These are phyloP conservation scores for Delitschia confertaspora DNA, from an alignment of 495 filamentous ascomycete species.

Conservation along the genomic window DNA sequence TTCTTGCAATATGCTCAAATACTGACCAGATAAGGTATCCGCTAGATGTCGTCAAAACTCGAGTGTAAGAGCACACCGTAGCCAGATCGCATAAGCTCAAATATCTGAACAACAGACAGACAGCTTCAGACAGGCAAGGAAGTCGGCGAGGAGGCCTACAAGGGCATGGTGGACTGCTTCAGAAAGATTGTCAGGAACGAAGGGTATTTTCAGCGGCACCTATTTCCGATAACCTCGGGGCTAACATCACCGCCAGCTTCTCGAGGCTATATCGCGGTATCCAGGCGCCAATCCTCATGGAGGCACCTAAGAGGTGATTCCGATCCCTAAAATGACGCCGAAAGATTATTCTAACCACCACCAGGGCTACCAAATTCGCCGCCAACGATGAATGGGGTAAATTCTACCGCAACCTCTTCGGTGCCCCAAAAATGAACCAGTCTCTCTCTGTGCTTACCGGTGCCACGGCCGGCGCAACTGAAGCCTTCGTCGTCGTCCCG, in stretches of 20 bases:
- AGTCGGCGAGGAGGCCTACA: slow-evolving; percentile 71
- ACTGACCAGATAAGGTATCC: slow-evolving; percentile 64
- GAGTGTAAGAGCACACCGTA: slow-evolving; percentile 58
- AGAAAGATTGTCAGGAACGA: slow-evolving; percentile 90
- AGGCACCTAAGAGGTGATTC: slow-evolving; percentile 75
- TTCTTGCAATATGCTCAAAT: slow-evolving; percentile 2
- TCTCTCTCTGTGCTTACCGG: slow-evolving; percentile 82
- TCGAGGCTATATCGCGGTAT: slow-evolving; percentile 93
- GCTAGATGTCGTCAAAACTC: slow-evolving; percentile 94
- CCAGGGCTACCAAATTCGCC: slow-evolving; percentile 89
- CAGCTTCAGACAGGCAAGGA: slow-evolving; percentile 73
- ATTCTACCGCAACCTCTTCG: slow-evolving; percentile 79
- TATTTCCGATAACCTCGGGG: neutral
- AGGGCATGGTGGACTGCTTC: slow-evolving; percentile 96
- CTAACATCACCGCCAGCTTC: slow-evolving; percentile 43
- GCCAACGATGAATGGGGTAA: slow-evolving; percentile 97
- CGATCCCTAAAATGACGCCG: neutral
- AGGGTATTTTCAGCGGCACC: slow-evolving; percentile 64
- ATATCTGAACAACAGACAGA: slow-evolving; percentile 39
- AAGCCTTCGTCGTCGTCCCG: slow-evolving; percentile 89
- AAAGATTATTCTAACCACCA: slow-evolving; percentile 5
- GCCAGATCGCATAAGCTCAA: neutral
- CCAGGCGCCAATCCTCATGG: slow-evolving; percentile 92
- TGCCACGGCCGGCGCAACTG: slow-evolving; percentile 88
- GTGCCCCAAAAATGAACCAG: slow-evolving; percentile 78